Percentiles rank a stretch among this genome's conserved stretches.
phyloP scores from a whole-genome alignment of 805 yeast genomes.

The Metschnikowia gelsemii region DNA sequence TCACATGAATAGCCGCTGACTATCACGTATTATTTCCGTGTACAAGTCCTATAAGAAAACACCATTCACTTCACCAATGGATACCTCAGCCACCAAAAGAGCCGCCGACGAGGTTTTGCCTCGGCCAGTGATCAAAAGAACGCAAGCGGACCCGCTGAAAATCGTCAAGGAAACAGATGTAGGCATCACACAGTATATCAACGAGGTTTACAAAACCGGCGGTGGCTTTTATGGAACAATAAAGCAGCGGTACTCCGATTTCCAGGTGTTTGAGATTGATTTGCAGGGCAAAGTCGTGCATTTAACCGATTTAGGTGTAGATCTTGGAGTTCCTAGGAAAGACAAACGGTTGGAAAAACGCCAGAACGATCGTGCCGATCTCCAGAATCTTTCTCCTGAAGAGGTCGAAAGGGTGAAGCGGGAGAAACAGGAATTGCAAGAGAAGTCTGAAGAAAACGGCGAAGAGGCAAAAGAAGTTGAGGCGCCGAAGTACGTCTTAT shows the following conservation, averaged over 20 bases:
- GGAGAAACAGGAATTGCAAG: constrained; percentile 21
- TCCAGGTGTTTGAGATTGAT: constrained; percentile 86
- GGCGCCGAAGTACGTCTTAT: constrained; percentile 40
- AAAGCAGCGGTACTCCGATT: constrained; percentile 90
- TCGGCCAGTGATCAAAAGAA: constrained; percentile 4
- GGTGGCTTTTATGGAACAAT: constrained; percentile 74
- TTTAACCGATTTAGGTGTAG: constrained; percentile 70
- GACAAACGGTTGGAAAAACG: constrained; percentile 47
- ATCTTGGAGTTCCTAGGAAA: constrained; percentile 44
- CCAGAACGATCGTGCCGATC: constrained; percentile 38
- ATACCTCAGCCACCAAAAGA: neutral
- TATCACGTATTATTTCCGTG: constrained; percentile 6
- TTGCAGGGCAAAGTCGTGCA: constrained; percentile 68
- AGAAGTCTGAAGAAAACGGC: constrained; percentile 22
- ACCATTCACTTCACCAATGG: too few relatives aligned
- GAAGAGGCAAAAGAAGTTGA: constrained; percentile 2
- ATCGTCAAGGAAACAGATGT: constrained; percentile 73
- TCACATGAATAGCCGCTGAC: constrained; percentile 11
- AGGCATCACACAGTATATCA: constrained; percentile 76
- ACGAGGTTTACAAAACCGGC: constrained; percentile 37
- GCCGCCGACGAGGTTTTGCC: neutral
- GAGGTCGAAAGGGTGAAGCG: constrained; percentile 32
- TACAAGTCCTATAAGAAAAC: neutral
- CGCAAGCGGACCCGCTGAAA: constrained; percentile 11
- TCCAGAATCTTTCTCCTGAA: constrained; percentile 33